Base-by-base conservation (phyloP, 139 green algal species). In the Parachlorella kessleri region DNA sequence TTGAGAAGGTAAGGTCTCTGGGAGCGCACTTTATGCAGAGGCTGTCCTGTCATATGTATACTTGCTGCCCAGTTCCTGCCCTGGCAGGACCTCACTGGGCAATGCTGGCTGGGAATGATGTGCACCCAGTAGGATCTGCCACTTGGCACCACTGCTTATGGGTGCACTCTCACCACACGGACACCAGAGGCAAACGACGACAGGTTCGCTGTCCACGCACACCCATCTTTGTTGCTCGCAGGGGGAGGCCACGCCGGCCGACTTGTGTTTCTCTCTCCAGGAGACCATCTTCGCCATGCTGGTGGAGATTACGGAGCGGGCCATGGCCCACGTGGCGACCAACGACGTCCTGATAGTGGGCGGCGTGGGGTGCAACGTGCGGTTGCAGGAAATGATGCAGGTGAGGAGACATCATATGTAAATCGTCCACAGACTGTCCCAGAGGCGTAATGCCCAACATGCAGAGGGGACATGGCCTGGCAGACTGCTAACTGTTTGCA, bases 231-330 rank as follows among this genome's bases (percentile, higher is more conserved):
- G n/a, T n/a, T n/a, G n/a, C 66, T 30, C 10, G 32, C 88, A 74
- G 30, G 84, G 85, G 5, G 85, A 93, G 68, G 90, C 86, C 38
- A 97, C 94, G 0, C 72, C 83, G 6, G 93, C 83, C 4, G 94
- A 98, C 85, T 72, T 98, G 41, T 98, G 94, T 83, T 97, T 93
- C 80, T 95, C 92, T 1, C 78, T 98, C 53, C 88, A 96, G 86
- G 94, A 98, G 75, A 97, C 94, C 1, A 77, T 97, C 10, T 98
- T 98, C 88, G 92, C 95, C 3, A 97, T 98, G 94, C 88, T 98
- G 38, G 93, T 98, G 48, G 95, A 98, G 84, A 95, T 96, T 42
- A 98, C 95, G 23, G 94, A 98, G 87, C 79, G 94, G 6, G 92
- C 94, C 26, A 98, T 98, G 94, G 93, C 94, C 10, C 94, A 98